A percentile compares a stretch with the other conserved stretches of the same genome.
These are phyloP conservation scores for Lathyrus sativus DNA, from an alignment of 306 rosid species.

Conservation along the genomic window DNA sequence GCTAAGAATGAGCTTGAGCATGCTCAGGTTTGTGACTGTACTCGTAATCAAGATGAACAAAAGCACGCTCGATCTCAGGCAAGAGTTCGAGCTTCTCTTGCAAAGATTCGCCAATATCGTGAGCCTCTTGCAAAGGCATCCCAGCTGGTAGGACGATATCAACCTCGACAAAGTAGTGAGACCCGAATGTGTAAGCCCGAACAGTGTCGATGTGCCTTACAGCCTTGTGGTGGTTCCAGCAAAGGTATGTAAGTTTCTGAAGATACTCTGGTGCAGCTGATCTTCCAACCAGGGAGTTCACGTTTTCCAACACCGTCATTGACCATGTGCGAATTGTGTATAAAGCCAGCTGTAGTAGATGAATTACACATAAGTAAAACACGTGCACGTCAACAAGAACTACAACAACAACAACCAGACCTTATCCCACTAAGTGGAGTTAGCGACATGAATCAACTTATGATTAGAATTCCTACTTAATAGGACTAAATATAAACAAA, in stretches of 20 bases:
- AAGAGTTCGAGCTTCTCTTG: slow-evolving; percentile 88
- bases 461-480: background rate
- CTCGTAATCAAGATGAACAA: slow-evolving; percentile 95
- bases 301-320: slow-evolving; percentile 89
- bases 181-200: slow-evolving; percentile 91
- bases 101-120: slow-evolving; percentile 86
- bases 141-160: slow-evolving; percentile 83
- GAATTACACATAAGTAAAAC: slow-evolving; percentile 21
- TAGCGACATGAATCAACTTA: too few relatives aligned
- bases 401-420: too few relatives aligned
- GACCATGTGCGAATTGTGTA: slow-evolving; percentile 98
- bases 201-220: slow-evolving; percentile 87
- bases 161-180: slow-evolving; percentile 96
- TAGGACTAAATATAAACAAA: too few relatives aligned
- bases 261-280: slow-evolving; percentile 92
- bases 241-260: slow-evolving; percentile 90
- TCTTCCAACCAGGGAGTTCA: slow-evolving; percentile 85
- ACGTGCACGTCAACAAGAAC: background rate
- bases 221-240: slow-evolving; percentile 95
- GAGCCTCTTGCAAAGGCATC: slow-evolving; percentile 92
- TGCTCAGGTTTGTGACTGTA: slow-evolving; percentile 96
- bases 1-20: slow-evolving; percentile 63
- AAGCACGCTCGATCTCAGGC: slow-evolving; percentile 93
- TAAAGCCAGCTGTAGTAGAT: slow-evolving; percentile 72
- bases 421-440: too few relatives aligned